phyloP scores from a whole-genome alignment of 2,329 filamentous ascomycete genomes.

The Colletotrichum phormii region DNA sequence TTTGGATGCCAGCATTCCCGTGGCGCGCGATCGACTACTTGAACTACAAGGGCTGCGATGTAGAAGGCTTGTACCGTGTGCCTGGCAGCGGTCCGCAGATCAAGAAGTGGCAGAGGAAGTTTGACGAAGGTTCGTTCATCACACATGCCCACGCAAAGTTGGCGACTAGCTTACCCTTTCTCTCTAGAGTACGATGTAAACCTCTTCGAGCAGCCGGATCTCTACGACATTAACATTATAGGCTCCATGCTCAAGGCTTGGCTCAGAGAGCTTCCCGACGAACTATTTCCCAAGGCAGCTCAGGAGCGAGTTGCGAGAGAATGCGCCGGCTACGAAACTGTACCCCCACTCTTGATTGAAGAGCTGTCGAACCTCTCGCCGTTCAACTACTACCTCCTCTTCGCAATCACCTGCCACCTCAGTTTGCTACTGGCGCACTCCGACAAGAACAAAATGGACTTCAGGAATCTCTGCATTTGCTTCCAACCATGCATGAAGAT shows the following conservation, averaged over 20 bases:
- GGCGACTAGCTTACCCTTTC: neutral
- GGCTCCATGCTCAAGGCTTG: slow-evolving; percentile 97
- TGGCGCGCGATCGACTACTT: slow-evolving; percentile 97
- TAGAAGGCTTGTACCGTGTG: slow-evolving; percentile 92
- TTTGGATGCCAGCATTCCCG: slow-evolving; percentile 97
- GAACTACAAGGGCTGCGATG: slow-evolving; percentile 93
- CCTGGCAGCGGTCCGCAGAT: slow-evolving; percentile 91
- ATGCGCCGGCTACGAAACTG: slow-evolving; percentile 81
- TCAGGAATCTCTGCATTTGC: slow-evolving; percentile 94
- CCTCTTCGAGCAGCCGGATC: slow-evolving; percentile 85
- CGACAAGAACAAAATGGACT: slow-evolving; percentile 98
- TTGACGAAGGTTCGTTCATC: slow-evolving; percentile 76
- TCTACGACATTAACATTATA: slow-evolving; percentile 97
- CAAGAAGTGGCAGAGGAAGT: slow-evolving; percentile 92
- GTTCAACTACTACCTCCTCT: slow-evolving; percentile 97
- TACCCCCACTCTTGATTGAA: slow-evolving; percentile 88
- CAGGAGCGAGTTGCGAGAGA: slow-evolving; percentile 85
- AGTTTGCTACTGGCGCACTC: slow-evolving; percentile 91
- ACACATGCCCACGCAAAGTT: slow-evolving; percentile 42
- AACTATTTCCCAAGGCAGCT: slow-evolving; percentile 87
- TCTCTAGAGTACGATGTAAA: slow-evolving; percentile 84
- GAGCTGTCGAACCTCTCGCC: slow-evolving; percentile 94
- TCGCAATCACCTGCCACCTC: slow-evolving; percentile 96
- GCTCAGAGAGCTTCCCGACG: slow-evolving; percentile 93
- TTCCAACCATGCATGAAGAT: slow-evolving; percentile 98